Conservation (phyloP, 345 rosid species). For the Eucalyptus camaldulensis region DNA sequence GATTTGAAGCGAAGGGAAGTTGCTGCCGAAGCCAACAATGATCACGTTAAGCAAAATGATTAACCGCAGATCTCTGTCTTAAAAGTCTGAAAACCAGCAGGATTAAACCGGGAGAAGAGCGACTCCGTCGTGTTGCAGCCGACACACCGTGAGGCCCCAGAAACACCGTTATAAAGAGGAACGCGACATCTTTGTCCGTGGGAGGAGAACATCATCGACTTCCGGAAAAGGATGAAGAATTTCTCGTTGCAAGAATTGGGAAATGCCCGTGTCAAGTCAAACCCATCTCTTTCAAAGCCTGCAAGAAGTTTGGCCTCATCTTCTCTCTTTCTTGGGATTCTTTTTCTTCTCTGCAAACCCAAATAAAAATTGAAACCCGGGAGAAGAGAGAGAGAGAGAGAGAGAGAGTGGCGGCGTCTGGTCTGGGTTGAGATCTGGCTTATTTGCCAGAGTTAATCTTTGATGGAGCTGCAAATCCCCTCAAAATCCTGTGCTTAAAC, state of each 20-base stretch:
- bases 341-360: not conserved
- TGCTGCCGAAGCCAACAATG: not conserved
- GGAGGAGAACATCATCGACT: not conserved
- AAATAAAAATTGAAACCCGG: not conserved
- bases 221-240: not conserved
- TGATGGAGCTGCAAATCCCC: not conserved
- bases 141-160: not conserved
- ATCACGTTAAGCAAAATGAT: not conserved
- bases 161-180: not conserved
- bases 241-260: not conserved
- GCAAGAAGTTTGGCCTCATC: not conserved
- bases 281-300: conserved; percentile 3
- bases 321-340: not conserved
- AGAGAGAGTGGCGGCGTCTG: not conserved
- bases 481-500: not conserved
- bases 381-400: not conserved
- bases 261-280: not conserved
- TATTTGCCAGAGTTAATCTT: not conserved
- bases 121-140: not conserved
- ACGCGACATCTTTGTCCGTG: not conserved
- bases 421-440: not conserved
- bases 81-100: not conserved
- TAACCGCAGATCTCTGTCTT: not conserved
- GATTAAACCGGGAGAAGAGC: not conserved
- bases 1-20: not conserved